Percentiles rank a stretch among this genome's conserved stretches.
phyloP scores from a whole-genome alignment of 352 stramenopile species.

The Pythium graminicola region DNA sequence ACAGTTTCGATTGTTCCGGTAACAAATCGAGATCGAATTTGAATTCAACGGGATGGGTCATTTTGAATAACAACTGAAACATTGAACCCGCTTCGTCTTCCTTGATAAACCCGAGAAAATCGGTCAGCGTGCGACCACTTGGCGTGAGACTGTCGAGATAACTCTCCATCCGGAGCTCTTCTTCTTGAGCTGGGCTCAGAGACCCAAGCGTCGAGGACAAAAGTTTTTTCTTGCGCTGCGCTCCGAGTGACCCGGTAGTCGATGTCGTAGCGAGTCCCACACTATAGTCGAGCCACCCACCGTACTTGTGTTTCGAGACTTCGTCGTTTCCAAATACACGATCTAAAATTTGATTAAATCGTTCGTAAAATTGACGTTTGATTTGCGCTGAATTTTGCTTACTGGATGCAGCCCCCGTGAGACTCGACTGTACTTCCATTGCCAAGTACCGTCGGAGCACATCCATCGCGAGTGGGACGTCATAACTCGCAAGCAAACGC shows the following conservation, averaged over 20 bases:
- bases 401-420: constrained; percentile 35
- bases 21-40: constrained; percentile 75
- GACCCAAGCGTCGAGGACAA: constrained; percentile 30
- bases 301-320: constrained; percentile 70
- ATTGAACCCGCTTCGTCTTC: constrained; percentile 66
- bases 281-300: constrained; percentile 82
- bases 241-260: background rate
- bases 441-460: constrained; percentile 62
- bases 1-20: constrained; percentile 74
- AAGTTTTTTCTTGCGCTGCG: constrained; percentile 38
- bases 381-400: constrained; percentile 76
- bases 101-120: constrained; percentile 49
- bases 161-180: constrained; percentile 42
- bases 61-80: constrained; percentile 75
- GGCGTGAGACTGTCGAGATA: constrained; percentile 41
- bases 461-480: constrained; percentile 49
- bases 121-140: constrained; percentile 47
- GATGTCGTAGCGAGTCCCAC: constrained; percentile 26
- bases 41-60: constrained; percentile 72
- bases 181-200: constrained; percentile 30
- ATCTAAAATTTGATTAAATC: constrained; percentile 81
- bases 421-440: constrained; percentile 59
- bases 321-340: constrained; percentile 69
- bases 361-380: constrained; percentile 79
- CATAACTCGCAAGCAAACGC: constrained; percentile 54